These are phyloP conservation scores for Nematocida sp. DNA, from an alignment of 371 early-diverging fungal genomes.

Conservation along the genomic window DNA sequence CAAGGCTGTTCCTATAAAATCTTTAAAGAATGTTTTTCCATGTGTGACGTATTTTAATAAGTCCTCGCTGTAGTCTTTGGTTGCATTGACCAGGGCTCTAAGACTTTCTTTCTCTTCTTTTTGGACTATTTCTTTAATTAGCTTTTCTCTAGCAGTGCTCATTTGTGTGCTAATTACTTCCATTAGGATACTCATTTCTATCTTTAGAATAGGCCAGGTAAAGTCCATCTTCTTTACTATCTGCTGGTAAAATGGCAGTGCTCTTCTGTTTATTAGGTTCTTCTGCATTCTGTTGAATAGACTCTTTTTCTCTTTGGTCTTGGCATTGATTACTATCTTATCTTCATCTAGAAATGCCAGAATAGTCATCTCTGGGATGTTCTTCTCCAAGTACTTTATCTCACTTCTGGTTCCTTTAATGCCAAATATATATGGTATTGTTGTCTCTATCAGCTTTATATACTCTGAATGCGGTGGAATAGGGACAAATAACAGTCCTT, in stretches of 20 bases:
- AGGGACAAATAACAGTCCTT: constrained; percentile 15
- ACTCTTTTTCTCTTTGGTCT: neutral
- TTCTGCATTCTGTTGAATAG: constrained; percentile 5
- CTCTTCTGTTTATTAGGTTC: neutral
- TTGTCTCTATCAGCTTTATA: constrained; percentile 32
- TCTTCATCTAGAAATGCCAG: constrained; percentile 39
- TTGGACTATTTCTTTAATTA: neutral
- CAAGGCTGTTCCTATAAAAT: constrained; percentile 28
- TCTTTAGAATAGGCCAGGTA: constrained; percentile 20
- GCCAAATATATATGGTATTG: constrained; percentile 40
- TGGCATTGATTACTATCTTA: neutral
- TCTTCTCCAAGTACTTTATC: neutral
- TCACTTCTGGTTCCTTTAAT: neutral
- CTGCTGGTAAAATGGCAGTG: constrained; percentile 32
- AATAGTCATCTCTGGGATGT: constrained; percentile 36
- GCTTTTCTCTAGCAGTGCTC: constrained; percentile 24
- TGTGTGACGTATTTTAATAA: neutral
- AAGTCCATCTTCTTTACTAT: constrained; percentile 9
- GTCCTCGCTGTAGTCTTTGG: neutral
- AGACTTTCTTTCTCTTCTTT: neutral
- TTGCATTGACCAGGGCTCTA: constrained; percentile 3
- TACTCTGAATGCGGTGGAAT: neutral
- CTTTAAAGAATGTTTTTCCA: neutral
- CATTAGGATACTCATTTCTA: constrained; percentile 37
- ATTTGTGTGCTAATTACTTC: constrained; percentile 40